A percentile compares a stretch with the other conserved stretches of the same genome.
Conservation (phyloP, 352 stramenopile genomes). For the Aphanomyces astaci region DNA sequence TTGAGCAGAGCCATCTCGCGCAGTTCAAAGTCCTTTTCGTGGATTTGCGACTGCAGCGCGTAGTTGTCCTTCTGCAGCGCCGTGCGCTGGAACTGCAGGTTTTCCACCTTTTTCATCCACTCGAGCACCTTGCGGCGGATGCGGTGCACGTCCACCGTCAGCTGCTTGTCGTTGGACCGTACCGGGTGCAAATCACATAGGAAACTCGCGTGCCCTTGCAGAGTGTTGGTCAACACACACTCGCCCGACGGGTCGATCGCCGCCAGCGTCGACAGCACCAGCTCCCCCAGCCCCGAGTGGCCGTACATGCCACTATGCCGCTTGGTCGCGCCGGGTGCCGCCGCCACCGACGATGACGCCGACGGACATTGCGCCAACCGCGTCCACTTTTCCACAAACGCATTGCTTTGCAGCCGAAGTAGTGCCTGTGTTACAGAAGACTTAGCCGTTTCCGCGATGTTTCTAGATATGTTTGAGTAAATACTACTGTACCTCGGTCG, state of each 20-base stretch:
- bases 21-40: slow-evolving; percentile 43
- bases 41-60: slow-evolving; percentile 55
- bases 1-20: slow-evolving; percentile 38
- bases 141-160: slow-evolving; percentile 7
- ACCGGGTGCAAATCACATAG: slow-evolving; percentile 14
- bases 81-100: slow-evolving; percentile 63
- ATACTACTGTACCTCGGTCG: not conserved
- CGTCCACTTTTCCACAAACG: slow-evolving; percentile 11
- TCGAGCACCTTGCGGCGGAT: slow-evolving; percentile 18
- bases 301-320: not conserved
- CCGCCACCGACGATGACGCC: not conserved
- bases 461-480: no score
- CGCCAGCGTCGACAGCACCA: not conserved
- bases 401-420: not conserved
- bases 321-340: not conserved
- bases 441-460: no score
- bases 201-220: slow-evolving; percentile 21
- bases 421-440: slow-evolving; percentile 6
- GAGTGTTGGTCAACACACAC: not conserved
- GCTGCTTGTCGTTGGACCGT: not conserved
- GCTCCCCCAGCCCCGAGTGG: slow-evolving; percentile 3
- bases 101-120: slow-evolving; percentile 35
- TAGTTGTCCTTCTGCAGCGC: slow-evolving; percentile 68
- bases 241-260: slow-evolving; percentile 5
- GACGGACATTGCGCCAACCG: not conserved